These are phyloP conservation scores for Schwanniomyces etchellsii DNA, from an alignment of 1,139 yeast species.

Conservation along the genomic window DNA sequence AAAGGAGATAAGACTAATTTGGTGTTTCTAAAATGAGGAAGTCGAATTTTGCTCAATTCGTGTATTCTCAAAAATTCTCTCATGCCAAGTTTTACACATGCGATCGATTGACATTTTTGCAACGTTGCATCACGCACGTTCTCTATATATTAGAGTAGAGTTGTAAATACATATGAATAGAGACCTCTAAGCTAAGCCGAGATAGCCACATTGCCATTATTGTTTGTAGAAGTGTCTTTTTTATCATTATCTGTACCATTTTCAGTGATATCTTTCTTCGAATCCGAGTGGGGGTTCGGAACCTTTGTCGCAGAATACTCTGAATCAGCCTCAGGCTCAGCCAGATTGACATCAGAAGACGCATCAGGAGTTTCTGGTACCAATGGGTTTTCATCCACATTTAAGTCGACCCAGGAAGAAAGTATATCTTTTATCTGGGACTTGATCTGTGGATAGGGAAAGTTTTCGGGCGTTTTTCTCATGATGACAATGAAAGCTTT, in stretches of 20 bases:
- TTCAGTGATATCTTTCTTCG: too few relatives aligned
- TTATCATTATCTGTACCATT: too few relatives aligned
- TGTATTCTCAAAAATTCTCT: conserved; percentile 1
- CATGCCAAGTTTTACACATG: conserved; percentile 2
- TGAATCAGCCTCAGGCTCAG: background rate
- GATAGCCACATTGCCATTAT: too few relatives aligned
- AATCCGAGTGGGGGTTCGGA: too few relatives aligned
- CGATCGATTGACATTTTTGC: too few relatives aligned
- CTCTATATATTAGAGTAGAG: too few relatives aligned
- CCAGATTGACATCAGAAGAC: background rate
- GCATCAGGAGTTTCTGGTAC: background rate
- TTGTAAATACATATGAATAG: too few relatives aligned
- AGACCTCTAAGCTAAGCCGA: too few relatives aligned
- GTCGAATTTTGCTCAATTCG: conserved; percentile 2
- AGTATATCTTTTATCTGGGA: conserved; percentile 18
- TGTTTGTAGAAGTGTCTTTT: too few relatives aligned
- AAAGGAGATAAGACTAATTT: conserved; percentile 10
- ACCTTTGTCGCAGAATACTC: too few relatives aligned
- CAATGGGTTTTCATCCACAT: conserved; percentile 8
- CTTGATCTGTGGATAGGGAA: conserved; percentile 15
- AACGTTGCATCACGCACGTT: too few relatives aligned
- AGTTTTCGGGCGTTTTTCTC: conserved; percentile 20
- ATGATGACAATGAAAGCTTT: conserved; percentile 27
- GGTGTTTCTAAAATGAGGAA: conserved; percentile 9
- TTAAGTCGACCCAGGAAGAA: conserved; percentile 16